Evolutionary conservation across 2,329 filamentous ascomycete genomes (phyloP).

Genomic region (Neurospora crassa): DNA sequence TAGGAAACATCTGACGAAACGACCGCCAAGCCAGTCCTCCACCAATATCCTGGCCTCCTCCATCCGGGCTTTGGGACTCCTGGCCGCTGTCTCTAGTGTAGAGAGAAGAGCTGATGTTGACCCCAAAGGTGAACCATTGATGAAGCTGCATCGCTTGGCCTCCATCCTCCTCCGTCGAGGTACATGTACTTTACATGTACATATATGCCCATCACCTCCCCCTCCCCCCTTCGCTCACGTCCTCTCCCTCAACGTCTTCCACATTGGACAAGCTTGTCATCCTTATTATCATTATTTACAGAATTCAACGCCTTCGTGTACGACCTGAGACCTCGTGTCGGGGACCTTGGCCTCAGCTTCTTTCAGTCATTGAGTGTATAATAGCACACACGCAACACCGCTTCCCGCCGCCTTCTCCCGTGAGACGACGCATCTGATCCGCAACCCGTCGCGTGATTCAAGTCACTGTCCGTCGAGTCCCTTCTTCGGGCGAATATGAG

Average conservation of each 20-base stretch:
- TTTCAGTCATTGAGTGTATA: neutral
- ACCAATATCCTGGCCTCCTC: neutral
- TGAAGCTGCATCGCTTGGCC: neutral
- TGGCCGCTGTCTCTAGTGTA: neutral
- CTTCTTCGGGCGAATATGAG: constrained; percentile 17
- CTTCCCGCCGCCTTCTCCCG: constrained; percentile 3
- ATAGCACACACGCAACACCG: constrained; percentile 3
- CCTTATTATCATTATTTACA: neutral
- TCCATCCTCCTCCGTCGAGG: neutral
- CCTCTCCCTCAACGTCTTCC: constrained; percentile 10
- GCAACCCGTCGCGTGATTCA: constrained; percentile 5
- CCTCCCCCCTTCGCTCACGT: neutral
- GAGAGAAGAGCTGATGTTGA: neutral
- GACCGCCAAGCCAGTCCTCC: neutral
- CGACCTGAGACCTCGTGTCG: constrained; percentile 15
- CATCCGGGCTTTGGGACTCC: neutral
- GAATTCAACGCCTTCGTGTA: constrained; percentile 4
- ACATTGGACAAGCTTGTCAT: neutral
- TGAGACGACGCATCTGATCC: constrained; percentile 7
- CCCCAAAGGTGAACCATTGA: neutral
- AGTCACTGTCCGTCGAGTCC: neutral
- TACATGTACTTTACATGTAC: neutral
- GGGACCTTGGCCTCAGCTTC: neutral
- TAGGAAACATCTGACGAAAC: neutral
- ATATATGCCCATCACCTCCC: neutral